These are phyloP conservation scores for Gossypium mustelinum DNA, from an alignment of 345 rosid genomes.

Conservation along the genomic window DNA sequence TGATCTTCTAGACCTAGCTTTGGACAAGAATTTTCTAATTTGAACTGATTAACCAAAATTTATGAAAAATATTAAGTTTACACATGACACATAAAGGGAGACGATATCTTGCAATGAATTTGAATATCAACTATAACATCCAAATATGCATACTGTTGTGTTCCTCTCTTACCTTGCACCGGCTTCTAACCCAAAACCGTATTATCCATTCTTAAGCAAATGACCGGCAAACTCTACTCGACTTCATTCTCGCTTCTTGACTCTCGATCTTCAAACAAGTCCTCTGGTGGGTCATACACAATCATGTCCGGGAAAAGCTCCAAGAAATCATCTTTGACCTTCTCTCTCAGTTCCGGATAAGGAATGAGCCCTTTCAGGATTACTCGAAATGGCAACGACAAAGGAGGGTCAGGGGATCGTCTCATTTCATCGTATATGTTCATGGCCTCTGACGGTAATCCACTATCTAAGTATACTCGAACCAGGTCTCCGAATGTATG, in stretches of 20 bases:
- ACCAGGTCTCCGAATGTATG: slow-evolving; percentile 84
- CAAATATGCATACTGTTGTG: neutral
- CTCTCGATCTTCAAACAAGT: slow-evolving; percentile 59
- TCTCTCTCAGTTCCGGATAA: slow-evolving; percentile 77
- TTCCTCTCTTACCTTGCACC: neutral
- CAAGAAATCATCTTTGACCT: slow-evolving; percentile 79
- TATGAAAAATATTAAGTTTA: too few relatives aligned
- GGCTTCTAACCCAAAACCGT: neutral
- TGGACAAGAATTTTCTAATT: neutral
- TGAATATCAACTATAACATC: neutral
- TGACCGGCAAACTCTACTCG: slow-evolving; percentile 26
- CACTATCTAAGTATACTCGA: slow-evolving; percentile 63
- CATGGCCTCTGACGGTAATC: slow-evolving; percentile 71
- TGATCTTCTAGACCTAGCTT: too few relatives aligned
- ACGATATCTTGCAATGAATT: neutral
- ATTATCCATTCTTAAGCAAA: neutral
- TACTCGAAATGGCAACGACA: slow-evolving; percentile 86
- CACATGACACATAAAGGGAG: neutral
- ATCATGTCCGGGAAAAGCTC: slow-evolving; percentile 85
- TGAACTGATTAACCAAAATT: neutral
- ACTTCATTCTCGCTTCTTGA: slow-evolving; percentile 38
- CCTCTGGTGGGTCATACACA: slow-evolving; percentile 85
- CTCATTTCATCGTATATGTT: slow-evolving; percentile 80
- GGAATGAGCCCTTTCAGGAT: slow-evolving; percentile 82
- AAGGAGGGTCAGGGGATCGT: slow-evolving; percentile 75